Evolutionary conservation across 2,329 filamentous ascomycete genomes (phyloP).

Genomic region (Botrytis hyacinthi): DNA sequence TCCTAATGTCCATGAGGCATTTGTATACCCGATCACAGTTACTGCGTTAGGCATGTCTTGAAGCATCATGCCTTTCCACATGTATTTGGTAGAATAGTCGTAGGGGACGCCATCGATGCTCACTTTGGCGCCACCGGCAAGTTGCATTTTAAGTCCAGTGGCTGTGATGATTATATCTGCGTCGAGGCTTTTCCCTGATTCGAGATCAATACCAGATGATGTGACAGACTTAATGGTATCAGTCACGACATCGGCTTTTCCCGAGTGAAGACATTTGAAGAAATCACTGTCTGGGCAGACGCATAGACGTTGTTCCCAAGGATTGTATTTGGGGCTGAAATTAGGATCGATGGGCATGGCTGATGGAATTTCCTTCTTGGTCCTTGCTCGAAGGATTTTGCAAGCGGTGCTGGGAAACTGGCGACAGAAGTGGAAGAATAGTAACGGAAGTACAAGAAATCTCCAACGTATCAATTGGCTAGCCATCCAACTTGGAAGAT

Average conservation of each 20-base stretch:
- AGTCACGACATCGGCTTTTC: conserved; percentile 50
- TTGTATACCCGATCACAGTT: conserved; percentile 63
- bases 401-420: conserved; percentile 52
- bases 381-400: conserved; percentile 46
- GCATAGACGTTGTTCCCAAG: conserved; percentile 75
- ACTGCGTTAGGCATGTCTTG: conserved; percentile 63
- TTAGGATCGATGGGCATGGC: conserved; percentile 56
- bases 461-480: conserved; percentile 46
- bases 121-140: conserved; percentile 54
- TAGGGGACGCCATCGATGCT: conserved; percentile 53
- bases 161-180: conserved; percentile 69
- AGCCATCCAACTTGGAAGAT: conserved; percentile 47
- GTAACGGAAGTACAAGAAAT: conserved; percentile 47
- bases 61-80: conserved; percentile 66
- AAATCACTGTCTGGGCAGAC: conserved; percentile 59
- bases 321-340: conserved; percentile 63
- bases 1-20: conserved; percentile 66
- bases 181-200: conserved; percentile 42
- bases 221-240: conserved; percentile 53
- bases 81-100: conserved; percentile 49
- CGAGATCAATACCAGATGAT: conserved; percentile 44
- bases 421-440: conserved; percentile 52
- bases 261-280: conserved; percentile 48
- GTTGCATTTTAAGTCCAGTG: conserved; percentile 60
- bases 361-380: conserved; percentile 52